Base-by-base conservation (phyloP, 768 basidiomycete genomes). In the Suillus sp. region DNA sequence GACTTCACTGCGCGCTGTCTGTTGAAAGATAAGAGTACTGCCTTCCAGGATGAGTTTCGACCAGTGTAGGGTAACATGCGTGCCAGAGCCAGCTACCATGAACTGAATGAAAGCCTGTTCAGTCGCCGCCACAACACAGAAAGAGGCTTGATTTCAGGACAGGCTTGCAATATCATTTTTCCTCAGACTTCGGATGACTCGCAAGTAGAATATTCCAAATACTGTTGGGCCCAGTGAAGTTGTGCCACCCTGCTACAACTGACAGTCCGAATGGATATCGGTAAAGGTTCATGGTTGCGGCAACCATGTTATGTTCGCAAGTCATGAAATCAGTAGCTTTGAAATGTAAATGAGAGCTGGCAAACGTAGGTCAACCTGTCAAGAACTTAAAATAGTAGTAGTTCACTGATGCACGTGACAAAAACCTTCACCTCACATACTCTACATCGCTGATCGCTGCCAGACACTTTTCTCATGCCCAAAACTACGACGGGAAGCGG, bases 391-490 rank as follows among this genome's bases (percentile, higher is more conserved):
- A 45, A n/a, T 7, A 16, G 25, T 25, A 25, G 0, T 2, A 48
- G 14, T 18, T 48, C 14, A 25, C 13, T 16, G 25, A 50, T n/a
- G 22, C 48, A 53, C 51, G 51, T 53, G 51, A 53, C 20, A 53
- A 34, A 20, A 34, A 34, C 20, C 32, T 53, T 53, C 51, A 27
- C 25, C 45, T 18, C 51, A 53, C 51, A 34, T n/a, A 53, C 32
- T 30, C 30, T 9, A 20, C 51, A n/a, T 53, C 9, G 30, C 6
- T 34, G 32, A 34, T 53, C 20, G n/a, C 32, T 13, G 20, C 11
- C 9, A 53, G 32, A 53, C 32, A n/a, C 20, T 53, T 53, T 32
- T 35, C 32, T 53, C 30, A 53, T 53, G 51, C 51, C 51, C 11
- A 53, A 32, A 53, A 53, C 11, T 34, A 18, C 30, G 10, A 53